phyloP scores from a whole-genome alignment of 169 alveolate species.

The Plasmodium gonderi region DNA sequence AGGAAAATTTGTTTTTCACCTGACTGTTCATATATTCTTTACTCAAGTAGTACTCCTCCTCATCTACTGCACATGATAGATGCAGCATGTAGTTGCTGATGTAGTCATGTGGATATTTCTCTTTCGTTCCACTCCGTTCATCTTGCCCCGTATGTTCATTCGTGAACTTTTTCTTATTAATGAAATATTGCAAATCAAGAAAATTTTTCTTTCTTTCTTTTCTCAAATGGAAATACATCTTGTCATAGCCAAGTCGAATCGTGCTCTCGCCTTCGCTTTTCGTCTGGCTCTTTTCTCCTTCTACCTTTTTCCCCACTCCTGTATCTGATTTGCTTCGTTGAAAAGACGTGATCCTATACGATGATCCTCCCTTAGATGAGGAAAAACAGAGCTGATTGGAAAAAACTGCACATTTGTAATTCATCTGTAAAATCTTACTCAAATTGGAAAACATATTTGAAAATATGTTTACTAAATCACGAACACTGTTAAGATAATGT shows the following conservation, averaged over 20 bases:
- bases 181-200: conserved; percentile 48
- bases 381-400: not conserved
- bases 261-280: not conserved
- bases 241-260: not conserved
- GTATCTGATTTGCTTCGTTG: not conserved
- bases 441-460: conserved; percentile 30
- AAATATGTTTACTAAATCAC: conserved; percentile 11
- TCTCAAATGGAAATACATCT: not conserved
- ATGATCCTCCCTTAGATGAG: not conserved
- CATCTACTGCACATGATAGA: not conserved
- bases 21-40: not conserved
- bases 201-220: not conserved
- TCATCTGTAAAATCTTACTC: conserved; percentile 11
- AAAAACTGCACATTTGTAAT: conserved; percentile 22
- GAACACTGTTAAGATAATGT: conserved; percentile 16
- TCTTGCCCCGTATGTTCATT: too few species aligned
- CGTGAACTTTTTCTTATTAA: not conserved
- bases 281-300: not conserved
- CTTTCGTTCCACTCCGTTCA: not conserved
- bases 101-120: not conserved
- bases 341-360: not conserved
- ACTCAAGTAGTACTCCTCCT: not conserved
- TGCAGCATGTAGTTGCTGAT: conserved; percentile 21
- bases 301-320: not conserved
- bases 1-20: not conserved